Evolutionary conservation across 2,329 filamentous ascomycete species (phyloP).

Genomic region (Curvularia hawaiiensis): DNA sequence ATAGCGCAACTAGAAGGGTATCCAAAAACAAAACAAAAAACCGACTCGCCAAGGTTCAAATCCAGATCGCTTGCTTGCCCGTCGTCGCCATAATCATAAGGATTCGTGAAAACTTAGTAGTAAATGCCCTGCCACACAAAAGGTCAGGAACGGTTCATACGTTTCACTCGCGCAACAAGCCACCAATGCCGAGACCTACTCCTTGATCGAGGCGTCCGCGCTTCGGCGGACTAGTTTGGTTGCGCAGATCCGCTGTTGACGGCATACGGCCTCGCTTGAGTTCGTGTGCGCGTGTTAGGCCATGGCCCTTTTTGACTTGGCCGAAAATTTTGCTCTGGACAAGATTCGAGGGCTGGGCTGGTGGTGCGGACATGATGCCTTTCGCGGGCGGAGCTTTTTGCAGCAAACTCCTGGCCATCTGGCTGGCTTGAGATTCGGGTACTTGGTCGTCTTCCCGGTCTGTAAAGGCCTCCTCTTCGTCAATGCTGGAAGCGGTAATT

Average conservation of each 20-base stretch:
- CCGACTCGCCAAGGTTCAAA: slow-evolving; percentile 1
- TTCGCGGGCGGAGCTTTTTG: slow-evolving; percentile 59
- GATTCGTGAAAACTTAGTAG: slow-evolving; percentile 22
- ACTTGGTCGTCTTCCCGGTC: slow-evolving; percentile 71
- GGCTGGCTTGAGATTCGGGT: slow-evolving; percentile 76
- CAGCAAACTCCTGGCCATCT: slow-evolving; percentile 76
- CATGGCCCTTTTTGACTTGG: slow-evolving; percentile 61
- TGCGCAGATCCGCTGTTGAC: slow-evolving; percentile 32
- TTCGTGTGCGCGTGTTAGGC: slow-evolving; percentile 40
- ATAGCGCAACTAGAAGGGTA: slow-evolving; percentile 22
- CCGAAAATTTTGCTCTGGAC: slow-evolving; percentile 69
- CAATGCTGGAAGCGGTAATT: slow-evolving; percentile 49
- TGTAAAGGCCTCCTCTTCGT: slow-evolving; percentile 57
- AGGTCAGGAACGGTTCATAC: slow-evolving; percentile 26
- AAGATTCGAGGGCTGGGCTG: slow-evolving; percentile 39
- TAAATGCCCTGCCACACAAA: slow-evolving; percentile 17
- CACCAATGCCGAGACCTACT: slow-evolving; percentile 63
- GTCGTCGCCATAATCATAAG: slow-evolving; percentile 2
- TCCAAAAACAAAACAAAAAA: slow-evolving; percentile 15
- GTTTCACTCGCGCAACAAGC: slow-evolving; percentile 36
- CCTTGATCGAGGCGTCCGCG: slow-evolving; percentile 55
- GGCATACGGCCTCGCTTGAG: slow-evolving; percentile 39
- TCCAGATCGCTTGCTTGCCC: slow-evolving; percentile 13
- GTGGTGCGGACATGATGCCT: slow-evolving; percentile 33
- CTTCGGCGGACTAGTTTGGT: slow-evolving; percentile 51